These are phyloP conservation scores for Rhizopogon vesiculosus DNA, from an alignment of 768 basidiomycete species.

Conservation along the genomic window DNA sequence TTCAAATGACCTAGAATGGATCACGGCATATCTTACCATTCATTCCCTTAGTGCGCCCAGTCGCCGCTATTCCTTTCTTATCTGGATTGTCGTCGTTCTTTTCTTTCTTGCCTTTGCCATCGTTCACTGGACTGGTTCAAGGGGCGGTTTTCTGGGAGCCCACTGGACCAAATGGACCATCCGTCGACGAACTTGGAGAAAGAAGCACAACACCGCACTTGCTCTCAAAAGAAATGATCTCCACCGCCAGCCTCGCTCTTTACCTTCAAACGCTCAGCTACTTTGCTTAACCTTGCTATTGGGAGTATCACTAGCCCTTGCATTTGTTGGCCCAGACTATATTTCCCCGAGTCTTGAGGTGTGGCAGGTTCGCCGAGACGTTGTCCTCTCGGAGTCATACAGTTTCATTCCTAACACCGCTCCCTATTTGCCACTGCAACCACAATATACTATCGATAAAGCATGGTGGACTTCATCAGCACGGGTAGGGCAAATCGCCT, in stretches of 20 bases:
- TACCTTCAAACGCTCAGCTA: conserved; percentile 65
- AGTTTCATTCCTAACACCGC: conserved; percentile 22
- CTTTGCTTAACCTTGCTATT: conserved; percentile 43
- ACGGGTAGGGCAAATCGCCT: conserved; percentile 65
- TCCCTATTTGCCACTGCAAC: conserved; percentile 33
- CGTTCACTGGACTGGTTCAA: conserved; percentile 38
- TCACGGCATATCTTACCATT: conserved; percentile 51
- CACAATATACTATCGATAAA: conserved; percentile 60
- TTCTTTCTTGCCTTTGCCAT: conserved; percentile 36
- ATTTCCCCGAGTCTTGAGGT: conserved; percentile 45
- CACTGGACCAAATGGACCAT: conserved; percentile 56
- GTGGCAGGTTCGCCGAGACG: conserved; percentile 33
- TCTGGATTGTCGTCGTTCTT: conserved; percentile 51
- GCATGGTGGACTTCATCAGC: conserved; percentile 70
- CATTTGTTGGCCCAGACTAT: conserved; percentile 66
- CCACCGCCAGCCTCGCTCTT: conserved; percentile 37
- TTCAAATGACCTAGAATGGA: conserved; percentile 43
- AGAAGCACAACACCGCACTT: conserved; percentile 35
- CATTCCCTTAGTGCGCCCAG: conserved; percentile 50
- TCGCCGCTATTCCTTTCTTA: conserved; percentile 51
- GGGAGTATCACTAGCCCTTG: conserved; percentile 37
- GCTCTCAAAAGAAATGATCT: conserved; percentile 28
- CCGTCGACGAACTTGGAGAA: conserved; percentile 54
- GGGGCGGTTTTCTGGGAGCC: conserved; percentile 43
- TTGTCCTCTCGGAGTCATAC: conserved; percentile 13